Percentiles rank a stretch among this genome's conserved stretches.
phyloP scores from a whole-genome alignment of 257 asterid genomes.

The Anisodus tanguticus region DNA sequence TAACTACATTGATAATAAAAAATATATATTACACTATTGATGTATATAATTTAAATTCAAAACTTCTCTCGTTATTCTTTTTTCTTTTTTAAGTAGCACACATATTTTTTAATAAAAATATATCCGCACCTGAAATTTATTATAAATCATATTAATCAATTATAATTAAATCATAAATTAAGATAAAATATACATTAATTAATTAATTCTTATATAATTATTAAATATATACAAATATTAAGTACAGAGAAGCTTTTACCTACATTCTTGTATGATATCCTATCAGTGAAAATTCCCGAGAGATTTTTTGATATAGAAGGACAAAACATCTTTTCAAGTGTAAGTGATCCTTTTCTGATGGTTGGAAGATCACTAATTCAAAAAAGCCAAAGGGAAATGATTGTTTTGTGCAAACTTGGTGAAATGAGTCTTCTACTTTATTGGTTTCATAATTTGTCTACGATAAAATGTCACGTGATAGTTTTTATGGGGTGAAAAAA shows the following conservation, averaged over 20 bases:
- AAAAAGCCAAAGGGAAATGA: not conserved
- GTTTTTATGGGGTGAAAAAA: not conserved
- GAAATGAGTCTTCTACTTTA: not conserved
- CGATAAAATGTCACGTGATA: not conserved
- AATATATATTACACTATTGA: not conserved
- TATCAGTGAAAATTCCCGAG: not conserved
- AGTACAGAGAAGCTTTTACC: no score
- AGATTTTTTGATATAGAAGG: not conserved
- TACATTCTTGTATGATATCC: not conserved
- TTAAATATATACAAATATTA: no score
- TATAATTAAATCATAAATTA: no score
- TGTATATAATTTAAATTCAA: not conserved
- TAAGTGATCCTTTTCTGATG: not conserved
- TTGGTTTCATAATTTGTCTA: constrained; percentile 24
- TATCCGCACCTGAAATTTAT: no score
- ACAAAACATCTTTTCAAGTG: not conserved
- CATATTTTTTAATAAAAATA: not conserved
- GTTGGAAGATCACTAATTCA: not conserved
- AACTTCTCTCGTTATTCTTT: not conserved
- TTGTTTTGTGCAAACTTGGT: constrained; percentile 1
- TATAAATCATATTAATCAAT: no score
- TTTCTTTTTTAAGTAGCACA: not conserved
- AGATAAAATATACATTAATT: no score
- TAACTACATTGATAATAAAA: not conserved
- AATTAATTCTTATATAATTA: no score